These are phyloP conservation scores for Furculomyces boomerangus DNA, from an alignment of 371 early-diverging fungal genomes.

Conservation along the genomic window DNA sequence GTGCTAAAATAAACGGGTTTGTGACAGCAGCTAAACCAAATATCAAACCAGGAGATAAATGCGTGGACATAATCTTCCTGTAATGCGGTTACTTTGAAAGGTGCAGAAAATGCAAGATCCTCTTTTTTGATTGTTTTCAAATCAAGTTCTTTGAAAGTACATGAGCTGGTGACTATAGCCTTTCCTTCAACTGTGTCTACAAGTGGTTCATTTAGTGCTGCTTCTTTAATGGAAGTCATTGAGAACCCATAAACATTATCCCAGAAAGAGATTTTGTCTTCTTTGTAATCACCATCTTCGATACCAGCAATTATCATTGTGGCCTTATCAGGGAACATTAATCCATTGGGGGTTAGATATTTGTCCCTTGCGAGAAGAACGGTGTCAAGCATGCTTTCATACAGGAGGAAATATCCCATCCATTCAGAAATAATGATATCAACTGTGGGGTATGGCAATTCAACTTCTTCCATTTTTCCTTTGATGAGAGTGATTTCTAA, in stretches of 20 bases:
- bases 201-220: constrained; percentile 75
- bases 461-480: constrained; percentile 92
- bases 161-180: constrained; percentile 50
- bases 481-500: constrained; percentile 54
- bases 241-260: constrained; percentile 86
- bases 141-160: constrained; percentile 42
- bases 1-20: constrained; percentile 82
- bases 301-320: constrained; percentile 81
- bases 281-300: constrained; percentile 86
- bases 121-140: constrained; percentile 55
- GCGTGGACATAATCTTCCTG: constrained; percentile 78
- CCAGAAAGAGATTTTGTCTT: constrained; percentile 86
- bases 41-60: constrained; percentile 88
- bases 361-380: constrained; percentile 89
- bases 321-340: constrained; percentile 86
- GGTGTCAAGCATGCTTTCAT: constrained; percentile 96
- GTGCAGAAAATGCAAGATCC: constrained; percentile 60
- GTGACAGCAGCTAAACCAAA: constrained; percentile 68
- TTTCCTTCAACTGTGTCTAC: constrained; percentile 80
- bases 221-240: constrained; percentile 73
- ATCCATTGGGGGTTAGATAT: constrained; percentile 62
- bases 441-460: constrained; percentile 72
- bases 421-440: constrained; percentile 96
- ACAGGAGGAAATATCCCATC: constrained; percentile 98
- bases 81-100: constrained; percentile 54